Evolutionary conservation across 148 eudicot species (phyloP).

Genomic region (Fallopia convolvulus): DNA sequence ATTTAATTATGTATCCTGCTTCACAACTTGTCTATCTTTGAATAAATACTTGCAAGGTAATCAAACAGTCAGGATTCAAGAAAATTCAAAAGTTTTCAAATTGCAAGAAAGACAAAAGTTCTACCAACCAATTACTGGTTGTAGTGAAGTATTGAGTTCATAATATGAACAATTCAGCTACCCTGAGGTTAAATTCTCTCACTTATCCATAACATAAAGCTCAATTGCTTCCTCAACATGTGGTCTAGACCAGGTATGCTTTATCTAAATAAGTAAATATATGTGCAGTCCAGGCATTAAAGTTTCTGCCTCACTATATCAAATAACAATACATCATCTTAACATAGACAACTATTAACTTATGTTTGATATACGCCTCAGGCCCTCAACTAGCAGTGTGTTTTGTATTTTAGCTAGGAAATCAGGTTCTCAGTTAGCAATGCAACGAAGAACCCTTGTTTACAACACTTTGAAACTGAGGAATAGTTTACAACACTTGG

Average conservation of each 20-base stretch:
- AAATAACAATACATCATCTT: neutral
- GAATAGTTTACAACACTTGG: no score
- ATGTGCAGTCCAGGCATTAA: neutral
- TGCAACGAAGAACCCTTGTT: no score
- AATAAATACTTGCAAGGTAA: neutral
- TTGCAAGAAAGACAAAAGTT: neutral
- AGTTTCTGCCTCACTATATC: neutral
- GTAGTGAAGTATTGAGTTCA: neutral
- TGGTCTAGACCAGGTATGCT: neutral
- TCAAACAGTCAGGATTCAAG: conserved; percentile 1
- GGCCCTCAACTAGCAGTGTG: neutral
- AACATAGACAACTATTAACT: neutral
- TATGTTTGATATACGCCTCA: neutral
- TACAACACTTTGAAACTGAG: no score
- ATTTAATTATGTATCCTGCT: neutral
- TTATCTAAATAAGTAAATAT: neutral
- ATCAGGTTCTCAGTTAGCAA: neutral
- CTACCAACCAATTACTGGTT: neutral
- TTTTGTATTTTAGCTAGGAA: neutral
- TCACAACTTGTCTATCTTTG: neutral
- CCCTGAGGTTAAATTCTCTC: neutral
- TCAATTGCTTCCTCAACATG: neutral
- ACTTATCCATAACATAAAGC: neutral
- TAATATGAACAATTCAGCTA: neutral
- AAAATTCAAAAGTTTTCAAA: neutral